phyloP scores from a whole-genome alignment of 345 rosid genomes.

The Hirschfeldia incana region DNA sequence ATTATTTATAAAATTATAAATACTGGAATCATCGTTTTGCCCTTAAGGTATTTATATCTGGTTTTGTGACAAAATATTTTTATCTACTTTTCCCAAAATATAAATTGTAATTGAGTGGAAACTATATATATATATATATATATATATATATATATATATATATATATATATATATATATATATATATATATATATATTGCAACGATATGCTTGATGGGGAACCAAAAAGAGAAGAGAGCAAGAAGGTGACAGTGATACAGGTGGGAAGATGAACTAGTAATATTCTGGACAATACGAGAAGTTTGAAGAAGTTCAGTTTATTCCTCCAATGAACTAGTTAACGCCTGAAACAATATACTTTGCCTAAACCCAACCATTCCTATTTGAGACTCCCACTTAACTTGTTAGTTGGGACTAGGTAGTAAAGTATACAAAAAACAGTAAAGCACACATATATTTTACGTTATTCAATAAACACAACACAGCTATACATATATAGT shows the following conservation, averaged over 20 bases:
- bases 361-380: not conserved
- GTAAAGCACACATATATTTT: too few relatives aligned
- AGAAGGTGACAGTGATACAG: not conserved
- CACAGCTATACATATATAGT: not conserved
- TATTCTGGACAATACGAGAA: not conserved
- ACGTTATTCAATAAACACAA: not conserved
- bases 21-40: not conserved
- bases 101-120: not conserved
- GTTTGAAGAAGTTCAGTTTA: not conserved
- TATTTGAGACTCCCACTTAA: not conserved
- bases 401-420: not conserved
- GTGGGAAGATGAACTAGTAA: not conserved
- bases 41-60: not conserved
- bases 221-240: not conserved
- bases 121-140: not conserved
- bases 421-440: not conserved
- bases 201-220: not conserved
- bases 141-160: too few relatives aligned
- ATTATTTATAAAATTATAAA: too few relatives aligned
- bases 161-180: too few relatives aligned
- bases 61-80: not conserved
- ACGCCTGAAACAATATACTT: not conserved
- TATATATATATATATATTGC: not conserved
- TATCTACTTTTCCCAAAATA: not conserved
- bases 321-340: not conserved